Conservation (phyloP, 768 basidiomycete genomes). For the Lactarius tabidus region DNA sequence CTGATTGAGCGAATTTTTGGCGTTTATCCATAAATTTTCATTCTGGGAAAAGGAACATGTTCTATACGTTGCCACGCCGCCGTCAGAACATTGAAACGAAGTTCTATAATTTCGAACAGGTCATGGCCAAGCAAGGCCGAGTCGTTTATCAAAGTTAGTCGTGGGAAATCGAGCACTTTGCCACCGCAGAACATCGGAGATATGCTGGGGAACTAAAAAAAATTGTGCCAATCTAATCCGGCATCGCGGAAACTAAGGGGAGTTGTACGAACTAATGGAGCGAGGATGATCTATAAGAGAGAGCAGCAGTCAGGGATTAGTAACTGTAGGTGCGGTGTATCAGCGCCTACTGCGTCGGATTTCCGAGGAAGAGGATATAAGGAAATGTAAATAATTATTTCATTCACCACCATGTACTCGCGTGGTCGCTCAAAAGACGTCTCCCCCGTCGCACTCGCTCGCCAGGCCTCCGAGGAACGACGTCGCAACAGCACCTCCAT, state of each 20-base stretch:
- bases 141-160: neutral
- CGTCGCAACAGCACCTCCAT: constrained; percentile 7
- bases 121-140: neutral
- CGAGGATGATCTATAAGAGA: too few species aligned
- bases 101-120: neutral
- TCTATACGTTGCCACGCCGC: neutral
- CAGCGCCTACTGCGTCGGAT: neutral
- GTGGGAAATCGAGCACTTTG: neutral
- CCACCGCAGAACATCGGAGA: neutral
- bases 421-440: constrained; percentile 25
- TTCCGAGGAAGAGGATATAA: neutral
- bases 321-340: neutral
- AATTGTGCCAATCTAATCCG: neutral
- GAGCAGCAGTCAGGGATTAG: neutral
- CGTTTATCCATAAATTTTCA: neutral
- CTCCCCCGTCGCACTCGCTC: constrained; percentile 25
- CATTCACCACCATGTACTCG: constrained; percentile 12
- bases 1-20: neutral
- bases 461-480: constrained; percentile 27
- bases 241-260: neutral
- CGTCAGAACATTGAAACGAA: neutral
- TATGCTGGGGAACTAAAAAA: neutral
- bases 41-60: neutral
- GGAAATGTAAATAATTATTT: neutral
- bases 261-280: neutral